Evolutionary conservation across 2,329 filamentous ascomycete genomes (phyloP), one percentile per base, ranked within the genome.

Genomic region (Claviceps sp.): DNA sequence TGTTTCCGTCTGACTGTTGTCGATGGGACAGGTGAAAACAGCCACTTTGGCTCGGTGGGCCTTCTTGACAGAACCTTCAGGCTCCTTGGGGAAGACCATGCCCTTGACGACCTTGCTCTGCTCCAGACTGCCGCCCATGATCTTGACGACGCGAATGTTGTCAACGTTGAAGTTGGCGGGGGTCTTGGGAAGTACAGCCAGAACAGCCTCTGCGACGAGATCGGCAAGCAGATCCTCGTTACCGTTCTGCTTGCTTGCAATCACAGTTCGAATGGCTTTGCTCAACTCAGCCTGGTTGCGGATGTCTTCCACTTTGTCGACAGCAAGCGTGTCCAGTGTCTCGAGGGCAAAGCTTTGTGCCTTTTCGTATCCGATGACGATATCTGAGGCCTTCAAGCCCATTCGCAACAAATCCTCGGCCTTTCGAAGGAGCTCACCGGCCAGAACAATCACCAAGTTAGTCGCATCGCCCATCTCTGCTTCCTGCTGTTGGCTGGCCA

Each of bases 401-500:
- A 98, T 91, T 55, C 93, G 82, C 62, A 98, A 76, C 66, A 98
- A 75, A 69, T 97, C 90, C 75, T 98, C 93, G 11, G 94, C 94
- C 75, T 98, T 97, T 74, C 87, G 89, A 61, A 98, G 76, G 63
- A 98, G 76, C 75, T 98, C 93, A 58, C 94, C 93, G 5, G 93
- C 93, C 56, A 98, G 76, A 51, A 98, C 79, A 64, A 98, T 97
- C 62, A 98, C 93, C 68, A 98, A 73, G 71, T 98, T 98, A 53
- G 93, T 98, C 52, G 88, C 93, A 72, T 98, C 94, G 53, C 93
- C 93, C 88, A 98, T 95, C 80, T 98, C 93, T 43, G 90, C 83
- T 70, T 98, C 94, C 72, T 98, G 94, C 74, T 98, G 93, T 71
- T 98, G 93, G 68, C 86, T 91, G 55, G 93, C 91, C 94, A 98